Base-by-base conservation (phyloP, 257 asterid species). In the Lavandula angustifolia region DNA sequence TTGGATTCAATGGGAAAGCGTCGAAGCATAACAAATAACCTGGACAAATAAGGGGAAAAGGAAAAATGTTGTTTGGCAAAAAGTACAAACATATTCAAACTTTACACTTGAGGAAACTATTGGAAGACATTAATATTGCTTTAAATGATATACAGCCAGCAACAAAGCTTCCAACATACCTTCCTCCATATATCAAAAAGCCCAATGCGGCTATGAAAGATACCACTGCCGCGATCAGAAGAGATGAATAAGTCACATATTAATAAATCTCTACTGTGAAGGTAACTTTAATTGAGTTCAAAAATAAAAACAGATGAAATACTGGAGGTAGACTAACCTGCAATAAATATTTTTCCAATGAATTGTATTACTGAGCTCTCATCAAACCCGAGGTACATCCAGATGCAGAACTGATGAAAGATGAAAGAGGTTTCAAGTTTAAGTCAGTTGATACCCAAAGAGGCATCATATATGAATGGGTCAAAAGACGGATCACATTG, bases 1-100 rank as follows among this genome's bases (percentile, higher is more conserved):
- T 85, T 91, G 46, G 97, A 87, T 80, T 91, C 97, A 52, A 91
- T 85, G 16, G 96, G 97, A 63, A 87, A 91, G 69, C 96, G 95
- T 69, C 95, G 81, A 57, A 91, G 81, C 96, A 87, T 91, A 83
- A 76, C 69, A 82, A 91, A 91, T 70, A 91, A 80, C 81, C 96
- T 91, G 87, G 51, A 44, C 18, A 78, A 16, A 8, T n/a, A n/a
- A 59, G 40, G n/a, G 41, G 55, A 66, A 43, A n/a, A 29, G 27
- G 1, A 31, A 56, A 38, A n/a, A 17, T 52, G 59, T 46, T n/a
- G 64, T 37, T 44, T 18, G 40, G 16, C n/a, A 6, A 33, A 47
- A 32, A 46, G 16, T 79, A n/a, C 1, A 61, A 62, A 47, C 13
- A 54, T 11, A 54, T n/a, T 7, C 31, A 10, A 31, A 53, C 9